A percentile compares a stretch with the other conserved stretches of the same genome.
phyloP scores from a whole-genome alignment of 177 flowering plant genomes.

The Vitis hybrid region DNA sequence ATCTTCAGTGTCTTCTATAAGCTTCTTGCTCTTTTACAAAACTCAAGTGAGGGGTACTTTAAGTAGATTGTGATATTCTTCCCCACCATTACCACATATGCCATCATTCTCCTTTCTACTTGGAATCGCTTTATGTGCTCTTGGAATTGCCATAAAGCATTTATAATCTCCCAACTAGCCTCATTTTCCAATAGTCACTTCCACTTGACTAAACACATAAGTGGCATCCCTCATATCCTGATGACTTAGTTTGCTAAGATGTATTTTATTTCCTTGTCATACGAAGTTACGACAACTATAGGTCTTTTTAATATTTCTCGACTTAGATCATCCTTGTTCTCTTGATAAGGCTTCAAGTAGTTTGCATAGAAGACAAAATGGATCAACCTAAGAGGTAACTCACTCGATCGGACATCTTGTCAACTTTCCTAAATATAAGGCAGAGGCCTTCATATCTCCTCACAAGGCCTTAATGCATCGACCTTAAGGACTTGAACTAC shows the following conservation, averaged over 20 bases:
- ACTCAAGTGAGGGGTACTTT: too few relatives aligned
- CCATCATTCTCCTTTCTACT: neutral
- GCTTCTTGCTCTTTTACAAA: too few relatives aligned
- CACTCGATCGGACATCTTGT: neutral
- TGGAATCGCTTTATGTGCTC: neutral
- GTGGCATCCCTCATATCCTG: too few relatives aligned
- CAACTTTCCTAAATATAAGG: neutral
- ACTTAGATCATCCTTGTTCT: neutral
- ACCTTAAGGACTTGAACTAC: neutral
- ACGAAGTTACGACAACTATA: too few relatives aligned
- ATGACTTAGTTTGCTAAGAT: too few relatives aligned
- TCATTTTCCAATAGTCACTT: neutral
- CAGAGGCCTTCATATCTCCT: neutral
- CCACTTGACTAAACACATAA: neutral
- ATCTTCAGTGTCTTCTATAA: too few relatives aligned
- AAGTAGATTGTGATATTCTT: neutral
- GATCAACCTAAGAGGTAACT: neutral
- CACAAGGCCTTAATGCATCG: neutral
- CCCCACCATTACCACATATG: neutral
- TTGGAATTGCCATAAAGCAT: neutral
- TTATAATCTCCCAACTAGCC: neutral
- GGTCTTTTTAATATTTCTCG: neutral
- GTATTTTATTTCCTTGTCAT: too few relatives aligned
- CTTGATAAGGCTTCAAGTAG: neutral
- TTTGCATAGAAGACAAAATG: slow-evolving; percentile 5